Conservation (phyloP, 495 filamentous ascomycete species). For the Penicillium arizonense region DNA sequence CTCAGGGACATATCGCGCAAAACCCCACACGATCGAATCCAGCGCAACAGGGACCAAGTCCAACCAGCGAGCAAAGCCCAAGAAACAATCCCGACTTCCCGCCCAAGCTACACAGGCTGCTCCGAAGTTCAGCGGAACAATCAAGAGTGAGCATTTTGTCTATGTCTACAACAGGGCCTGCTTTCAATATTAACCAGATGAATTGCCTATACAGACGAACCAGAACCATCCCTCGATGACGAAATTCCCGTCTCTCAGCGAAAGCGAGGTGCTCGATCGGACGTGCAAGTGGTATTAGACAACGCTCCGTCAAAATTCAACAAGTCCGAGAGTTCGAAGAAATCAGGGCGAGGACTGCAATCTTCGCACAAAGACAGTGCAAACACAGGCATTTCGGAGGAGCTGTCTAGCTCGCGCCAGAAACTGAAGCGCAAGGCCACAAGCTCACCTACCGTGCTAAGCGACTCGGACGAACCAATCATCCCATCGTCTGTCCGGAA, state of each 20-base stretch:
- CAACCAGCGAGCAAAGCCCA: neutral
- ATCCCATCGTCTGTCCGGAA: conserved; percentile 24
- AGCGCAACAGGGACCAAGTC: neutral
- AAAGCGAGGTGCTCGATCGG: conserved; percentile 1
- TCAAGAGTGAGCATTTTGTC: neutral
- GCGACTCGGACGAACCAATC: conserved; percentile 30
- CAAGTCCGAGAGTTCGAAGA: neutral
- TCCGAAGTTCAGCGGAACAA: neutral
- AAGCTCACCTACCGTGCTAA: conserved; percentile 12
- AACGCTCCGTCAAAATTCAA: neutral
- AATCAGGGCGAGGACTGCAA: neutral
- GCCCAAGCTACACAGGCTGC: neutral
- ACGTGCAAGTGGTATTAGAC: neutral
- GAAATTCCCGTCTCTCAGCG: conserved; percentile 15
- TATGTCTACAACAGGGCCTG: too few relatives aligned
- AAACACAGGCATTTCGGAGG: conserved; percentile 11
- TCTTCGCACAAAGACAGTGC: neutral
- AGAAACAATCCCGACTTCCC: neutral
- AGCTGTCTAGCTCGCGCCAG: conserved; percentile 26
- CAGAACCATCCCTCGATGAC: conserved; percentile 14
- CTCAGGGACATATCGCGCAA: conserved; percentile 5
- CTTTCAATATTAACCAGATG: neutral
- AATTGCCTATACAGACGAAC: conserved; percentile 4
- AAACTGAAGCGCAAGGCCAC: conserved; percentile 30
- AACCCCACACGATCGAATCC: neutral